These are phyloP conservation scores for Trypanosoma lewisi DNA, from an alignment of 208 protist genomes.

Conservation along the genomic window DNA sequence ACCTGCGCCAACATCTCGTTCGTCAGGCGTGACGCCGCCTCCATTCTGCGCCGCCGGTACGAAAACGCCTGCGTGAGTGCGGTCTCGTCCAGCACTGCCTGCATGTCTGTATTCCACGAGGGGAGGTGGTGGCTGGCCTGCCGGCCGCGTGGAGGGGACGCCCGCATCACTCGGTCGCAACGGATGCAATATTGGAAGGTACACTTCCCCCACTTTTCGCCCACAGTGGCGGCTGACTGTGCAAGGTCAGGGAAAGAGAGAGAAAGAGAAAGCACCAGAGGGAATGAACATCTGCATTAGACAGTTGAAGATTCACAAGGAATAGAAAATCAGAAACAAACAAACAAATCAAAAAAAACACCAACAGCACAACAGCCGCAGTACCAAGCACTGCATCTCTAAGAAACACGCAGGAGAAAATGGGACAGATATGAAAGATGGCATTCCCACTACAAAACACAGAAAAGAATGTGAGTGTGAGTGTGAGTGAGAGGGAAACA, in stretches of 20 bases:
- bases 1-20: conserved; percentile 13
- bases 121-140: background rate
- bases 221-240: background rate
- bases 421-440: too few relatives aligned
- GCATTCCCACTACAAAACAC: too few relatives aligned
- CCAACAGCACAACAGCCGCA: too few relatives aligned
- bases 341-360: too few relatives aligned
- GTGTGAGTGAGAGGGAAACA: too few relatives aligned
- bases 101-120: background rate
- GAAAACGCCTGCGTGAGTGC: conserved; percentile 13
- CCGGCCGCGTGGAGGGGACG: background rate
- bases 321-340: too few relatives aligned
- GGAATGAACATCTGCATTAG: background rate
- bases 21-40: conserved; percentile 10
- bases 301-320: too few relatives aligned
- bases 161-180: background rate
- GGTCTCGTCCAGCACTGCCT: conserved; percentile 4
- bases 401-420: too few relatives aligned
- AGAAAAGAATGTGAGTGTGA: too few relatives aligned
- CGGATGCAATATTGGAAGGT: background rate
- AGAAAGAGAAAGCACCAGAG: background rate
- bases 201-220: background rate
- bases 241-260: background rate
- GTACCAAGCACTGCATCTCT: too few relatives aligned
- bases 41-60: conserved; percentile 18